Evolutionary conservation across 1,139 yeast species (phyloP).

Genomic region (Diutina mesorugosa): DNA sequence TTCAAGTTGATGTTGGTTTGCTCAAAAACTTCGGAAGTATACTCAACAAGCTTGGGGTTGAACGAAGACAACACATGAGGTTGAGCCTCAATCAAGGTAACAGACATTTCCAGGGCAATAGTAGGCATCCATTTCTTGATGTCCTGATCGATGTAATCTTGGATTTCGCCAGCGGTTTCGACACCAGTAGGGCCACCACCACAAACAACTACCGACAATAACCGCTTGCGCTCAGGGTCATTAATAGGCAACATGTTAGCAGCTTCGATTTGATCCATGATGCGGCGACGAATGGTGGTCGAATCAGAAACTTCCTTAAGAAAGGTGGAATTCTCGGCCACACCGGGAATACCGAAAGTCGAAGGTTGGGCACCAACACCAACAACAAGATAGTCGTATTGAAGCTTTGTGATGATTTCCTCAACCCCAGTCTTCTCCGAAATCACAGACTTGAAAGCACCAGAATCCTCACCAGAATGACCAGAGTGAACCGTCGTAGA

Average conservation of each 20-base stretch:
- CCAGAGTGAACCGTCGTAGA: conserved; percentile 40
- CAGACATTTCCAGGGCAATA: conserved; percentile 67
- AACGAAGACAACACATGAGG: conserved; percentile 86
- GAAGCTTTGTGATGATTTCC: conserved; percentile 34
- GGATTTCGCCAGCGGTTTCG: conserved; percentile 90
- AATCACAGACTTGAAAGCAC: conserved; percentile 38
- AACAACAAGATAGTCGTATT: conserved; percentile 70
- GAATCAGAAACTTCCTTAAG: conserved; percentile 82
- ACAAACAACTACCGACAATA: conserved; percentile 74
- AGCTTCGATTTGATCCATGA: conserved; percentile 73
- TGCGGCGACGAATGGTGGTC: conserved; percentile 57
- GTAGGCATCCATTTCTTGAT: conserved; percentile 82
- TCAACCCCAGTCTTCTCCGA: conserved; percentile 10
- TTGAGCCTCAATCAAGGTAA: conserved; percentile 79
- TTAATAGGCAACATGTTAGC: conserved; percentile 66
- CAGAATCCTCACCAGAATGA: conserved; percentile 39
- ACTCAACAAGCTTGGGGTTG: conserved; percentile 70
- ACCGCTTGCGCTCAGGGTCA: conserved; percentile 69
- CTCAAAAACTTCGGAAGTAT: conserved; percentile 71
- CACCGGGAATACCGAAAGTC: conserved; percentile 91
- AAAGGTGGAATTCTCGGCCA: conserved; percentile 73
- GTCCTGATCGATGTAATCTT: conserved; percentile 89
- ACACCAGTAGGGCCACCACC: conserved; percentile 99
- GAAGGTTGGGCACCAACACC: conserved; percentile 92
- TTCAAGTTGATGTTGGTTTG: conserved; percentile 68